phyloP scores from a whole-genome alignment of 2,329 filamentous ascomycete genomes.

The Colletotrichum orchidophilum region DNA sequence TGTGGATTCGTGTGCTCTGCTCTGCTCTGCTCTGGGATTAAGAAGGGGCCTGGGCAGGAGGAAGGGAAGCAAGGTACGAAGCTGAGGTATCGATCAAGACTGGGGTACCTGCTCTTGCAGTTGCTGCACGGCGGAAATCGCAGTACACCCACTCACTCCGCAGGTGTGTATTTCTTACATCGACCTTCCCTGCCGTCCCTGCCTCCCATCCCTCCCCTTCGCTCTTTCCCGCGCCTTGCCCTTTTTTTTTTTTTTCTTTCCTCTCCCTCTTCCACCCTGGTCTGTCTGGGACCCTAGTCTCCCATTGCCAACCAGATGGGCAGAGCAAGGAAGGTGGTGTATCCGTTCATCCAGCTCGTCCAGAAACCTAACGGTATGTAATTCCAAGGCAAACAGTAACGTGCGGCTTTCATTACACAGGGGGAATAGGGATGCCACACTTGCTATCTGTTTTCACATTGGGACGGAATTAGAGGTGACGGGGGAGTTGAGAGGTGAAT shows the following conservation, averaged over 20 bases:
- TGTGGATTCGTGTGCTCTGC: not conserved
- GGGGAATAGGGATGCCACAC: not conserved
- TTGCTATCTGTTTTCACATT: not conserved
- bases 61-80: not conserved
- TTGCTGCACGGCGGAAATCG: conserved; percentile 11
- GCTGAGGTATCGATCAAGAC: not conserved
- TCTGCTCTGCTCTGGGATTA: not conserved
- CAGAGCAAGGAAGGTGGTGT: not conserved
- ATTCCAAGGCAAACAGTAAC: not conserved
- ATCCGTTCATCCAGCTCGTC: conserved; percentile 1
- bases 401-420: not conserved
- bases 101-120: conserved; percentile 9
- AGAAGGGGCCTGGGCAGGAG: not conserved
- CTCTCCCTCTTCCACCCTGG: not conserved
- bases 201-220: not conserved
- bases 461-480: not conserved
- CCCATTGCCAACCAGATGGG: not conserved
- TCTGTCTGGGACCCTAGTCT: not conserved
- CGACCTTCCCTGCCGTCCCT: not conserved
- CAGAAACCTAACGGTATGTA: conserved; percentile 18
- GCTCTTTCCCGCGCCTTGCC: not conserved
- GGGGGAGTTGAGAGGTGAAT: not conserved
- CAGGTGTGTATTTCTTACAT: not conserved
- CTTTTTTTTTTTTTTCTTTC: not conserved
- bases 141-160: not conserved